phyloP scores from a whole-genome alignment of 208 protist genomes.

The Kentomonas sorsogonicus region DNA sequence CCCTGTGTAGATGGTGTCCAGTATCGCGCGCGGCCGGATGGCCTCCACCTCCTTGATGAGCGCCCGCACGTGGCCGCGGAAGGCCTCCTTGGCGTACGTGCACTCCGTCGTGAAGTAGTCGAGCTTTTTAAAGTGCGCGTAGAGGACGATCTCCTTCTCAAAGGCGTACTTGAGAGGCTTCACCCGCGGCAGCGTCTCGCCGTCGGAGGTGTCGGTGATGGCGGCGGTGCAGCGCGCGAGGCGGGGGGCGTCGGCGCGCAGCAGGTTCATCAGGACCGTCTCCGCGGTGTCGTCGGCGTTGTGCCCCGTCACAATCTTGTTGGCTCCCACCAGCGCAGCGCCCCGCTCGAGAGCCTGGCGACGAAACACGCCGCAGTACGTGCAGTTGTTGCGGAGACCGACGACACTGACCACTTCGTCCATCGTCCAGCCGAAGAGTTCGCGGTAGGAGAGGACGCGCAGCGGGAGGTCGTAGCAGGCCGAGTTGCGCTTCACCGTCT shows the following conservation, averaged over 20 bases:
- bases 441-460: slow-evolving; percentile 92
- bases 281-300: slow-evolving; percentile 99
- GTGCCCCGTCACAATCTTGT: slow-evolving; percentile 96
- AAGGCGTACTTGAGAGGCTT: slow-evolving; percentile 98
- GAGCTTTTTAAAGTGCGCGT: slow-evolving; percentile 96
- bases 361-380: slow-evolving; percentile 97
- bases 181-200: slow-evolving; percentile 60
- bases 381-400: slow-evolving; percentile 95
- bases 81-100: slow-evolving; percentile 95
- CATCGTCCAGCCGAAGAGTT: slow-evolving; percentile 97
- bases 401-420: slow-evolving; percentile 94
- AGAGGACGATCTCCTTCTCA: slow-evolving; percentile 98
- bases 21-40: slow-evolving; percentile 86
- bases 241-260: slow-evolving; percentile 92
- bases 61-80: slow-evolving; percentile 90
- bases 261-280: slow-evolving; percentile 96
- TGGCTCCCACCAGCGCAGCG: slow-evolving; percentile 74
- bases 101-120: slow-evolving; percentile 98
- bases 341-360: slow-evolving; percentile 95
- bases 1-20: slow-evolving; percentile 88
- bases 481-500: slow-evolving; percentile 94
- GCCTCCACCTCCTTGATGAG: slow-evolving; percentile 94
- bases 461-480: slow-evolving; percentile 91
- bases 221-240: slow-evolving; percentile 85
- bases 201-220: slow-evolving; percentile 23